Conservation (phyloP, 345 rosid species). For the Salix dunnii region DNA sequence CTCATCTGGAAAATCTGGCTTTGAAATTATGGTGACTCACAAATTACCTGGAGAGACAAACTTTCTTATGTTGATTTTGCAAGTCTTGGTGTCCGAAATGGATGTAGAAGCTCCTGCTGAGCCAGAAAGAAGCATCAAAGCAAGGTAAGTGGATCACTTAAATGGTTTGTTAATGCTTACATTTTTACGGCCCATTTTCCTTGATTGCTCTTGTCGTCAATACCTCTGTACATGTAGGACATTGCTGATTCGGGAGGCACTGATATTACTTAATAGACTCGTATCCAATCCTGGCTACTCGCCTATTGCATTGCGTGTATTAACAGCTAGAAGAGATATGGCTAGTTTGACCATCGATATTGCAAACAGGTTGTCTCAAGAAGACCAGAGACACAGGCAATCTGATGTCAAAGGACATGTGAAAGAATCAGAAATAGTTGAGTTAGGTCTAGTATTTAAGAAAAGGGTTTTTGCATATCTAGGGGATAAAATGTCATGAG, state of each 20-base stretch:
- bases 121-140: conserved; percentile 46
- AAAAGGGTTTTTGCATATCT: conserved; percentile 62
- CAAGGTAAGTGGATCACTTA: conserved; percentile 41
- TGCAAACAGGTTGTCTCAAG: conserved; percentile 59
- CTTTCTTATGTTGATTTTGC: conserved; percentile 69
- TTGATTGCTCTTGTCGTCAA: not conserved
- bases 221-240: conserved; percentile 38
- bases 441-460: conserved; percentile 61
- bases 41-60: conserved; percentile 47
- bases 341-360: conserved; percentile 69
- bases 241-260: conserved; percentile 62
- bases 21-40: conserved; percentile 53
- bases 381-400: conserved; percentile 27
- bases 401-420: conserved; percentile 35
- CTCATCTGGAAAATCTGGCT: conserved; percentile 73
- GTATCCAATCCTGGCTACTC: conserved; percentile 61
- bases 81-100: conserved; percentile 58
- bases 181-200: not conserved
- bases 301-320: conserved; percentile 41
- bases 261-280: conserved; percentile 77
- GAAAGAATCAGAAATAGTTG: conserved; percentile 57
- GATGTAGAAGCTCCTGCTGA: conserved; percentile 47
- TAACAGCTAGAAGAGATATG: conserved; percentile 74
- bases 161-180: not conserved
- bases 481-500: conserved; percentile 38